Evolutionary conservation across 2,329 filamentous ascomycete genomes (phyloP), one percentile per base, ranked within the genome.

Genomic region (Sporothrix pallida): DNA sequence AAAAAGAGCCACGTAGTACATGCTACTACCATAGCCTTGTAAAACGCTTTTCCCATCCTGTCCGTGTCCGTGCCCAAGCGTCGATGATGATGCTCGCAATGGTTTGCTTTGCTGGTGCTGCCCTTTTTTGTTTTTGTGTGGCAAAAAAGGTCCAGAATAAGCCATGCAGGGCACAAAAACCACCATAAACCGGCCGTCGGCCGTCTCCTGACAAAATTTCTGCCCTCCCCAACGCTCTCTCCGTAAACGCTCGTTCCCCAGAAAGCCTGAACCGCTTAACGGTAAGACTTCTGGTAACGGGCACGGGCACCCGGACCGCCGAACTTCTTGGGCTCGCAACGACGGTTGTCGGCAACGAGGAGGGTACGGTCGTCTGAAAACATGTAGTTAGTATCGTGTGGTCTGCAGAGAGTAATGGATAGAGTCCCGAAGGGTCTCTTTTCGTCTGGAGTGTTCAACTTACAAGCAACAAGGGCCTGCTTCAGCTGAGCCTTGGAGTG

Each of bases 401-500:
- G 4, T n/a, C 6, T 13, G 8, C 13, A 15, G 9, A 15, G 5
- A n/a, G n/a, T 31, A 2, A 17, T 15, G 20, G 17, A 48, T 20
- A 23, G n/a, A 3, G 48, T 17, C 48, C 52, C 26, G 9, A 10
- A 17, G 31, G 17, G 31, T 67, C 44, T n/a, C 10, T 67, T 44
- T 20, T 26, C 20, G 37, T 3, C 17, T 3, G 60, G n/a, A 42
- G 60, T n/a, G 6, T 56, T 2, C 46, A 72, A 73, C 75, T 75
- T 74, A 76, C 75, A 99, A 85, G 94, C 91, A 83, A 95, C 93
- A 80, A 99, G 91, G 80, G 93, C 93, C 87, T 95, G 92, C 94
- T 98, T 99, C 83, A 99, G 91, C 87, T 94, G 90, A 91, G 98
- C 98, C 93, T 99, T 99, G 89, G 93, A 94, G 93, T 98, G 95